phyloP scores from a whole-genome alignment of 1,284 basidiomycete species.

The Cerioporus squamosus region DNA sequence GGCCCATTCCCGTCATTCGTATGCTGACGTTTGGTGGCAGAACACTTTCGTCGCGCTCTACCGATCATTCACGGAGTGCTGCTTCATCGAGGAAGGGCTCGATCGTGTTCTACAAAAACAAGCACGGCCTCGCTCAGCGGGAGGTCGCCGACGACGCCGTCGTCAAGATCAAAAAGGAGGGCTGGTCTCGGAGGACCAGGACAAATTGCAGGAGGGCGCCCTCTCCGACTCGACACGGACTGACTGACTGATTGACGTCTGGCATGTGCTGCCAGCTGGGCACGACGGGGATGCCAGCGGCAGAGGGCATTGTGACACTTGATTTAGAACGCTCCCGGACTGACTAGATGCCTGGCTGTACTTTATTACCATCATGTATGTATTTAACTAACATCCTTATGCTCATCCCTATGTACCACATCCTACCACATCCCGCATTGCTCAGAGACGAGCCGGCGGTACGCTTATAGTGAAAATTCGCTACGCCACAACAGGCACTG shows the following conservation, averaged over 20 bases:
- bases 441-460: not conserved
- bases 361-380: not conserved
- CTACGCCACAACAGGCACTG: conserved; percentile 22
- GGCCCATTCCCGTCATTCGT: conserved; percentile 40
- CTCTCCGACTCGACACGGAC: conserved; percentile 8
- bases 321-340: not conserved
- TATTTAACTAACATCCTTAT: not conserved
- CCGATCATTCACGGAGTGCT: conserved; percentile 43
- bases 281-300: too few relatives aligned
- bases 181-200: conserved; percentile 26
- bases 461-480: too few relatives aligned
- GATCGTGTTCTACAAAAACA: conserved; percentile 80
- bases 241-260: not conserved
- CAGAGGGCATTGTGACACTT: not conserved
- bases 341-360: not conserved
- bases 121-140: conserved; percentile 45
- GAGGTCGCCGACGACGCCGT: conserved; percentile 24
- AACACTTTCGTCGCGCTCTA: conserved; percentile 39
- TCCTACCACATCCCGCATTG: not conserved
- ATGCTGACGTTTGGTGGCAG: conserved; percentile 29
- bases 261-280: not conserved
- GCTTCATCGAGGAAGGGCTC: conserved; percentile 79
- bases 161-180: conserved; percentile 19
- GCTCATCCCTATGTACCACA: not conserved
- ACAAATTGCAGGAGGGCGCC: conserved; percentile 12